Evolutionary conservation across 768 basidiomycete species (phyloP).

Genomic region (Gloeopeniophorella convolvens): DNA sequence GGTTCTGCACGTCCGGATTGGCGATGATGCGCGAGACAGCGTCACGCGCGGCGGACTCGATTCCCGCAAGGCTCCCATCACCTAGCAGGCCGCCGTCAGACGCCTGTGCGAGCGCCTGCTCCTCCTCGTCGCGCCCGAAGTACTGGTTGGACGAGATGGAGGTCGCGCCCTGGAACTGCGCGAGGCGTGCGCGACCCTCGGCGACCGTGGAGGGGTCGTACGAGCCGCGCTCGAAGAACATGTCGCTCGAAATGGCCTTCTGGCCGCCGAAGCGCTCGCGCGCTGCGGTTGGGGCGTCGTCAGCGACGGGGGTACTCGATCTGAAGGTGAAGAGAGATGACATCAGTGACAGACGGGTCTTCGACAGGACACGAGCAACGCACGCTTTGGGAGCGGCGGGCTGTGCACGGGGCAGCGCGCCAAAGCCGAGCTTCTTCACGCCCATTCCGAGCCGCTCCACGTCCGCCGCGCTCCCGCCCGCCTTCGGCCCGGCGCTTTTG

Average conservation of each 20-base stretch:
- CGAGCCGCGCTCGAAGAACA: conserved; percentile 87
- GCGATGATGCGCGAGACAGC: conserved; percentile 65
- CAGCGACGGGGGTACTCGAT: conserved; percentile 28
- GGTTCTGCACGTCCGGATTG: conserved; percentile 84
- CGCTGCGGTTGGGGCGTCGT: conserved; percentile 70
- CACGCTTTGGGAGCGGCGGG: conserved; percentile 35
- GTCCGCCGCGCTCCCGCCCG: conserved; percentile 41
- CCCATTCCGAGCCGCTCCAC: conserved; percentile 58
- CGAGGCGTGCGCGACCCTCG: conserved; percentile 79
- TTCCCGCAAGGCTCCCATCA: conserved; percentile 43
- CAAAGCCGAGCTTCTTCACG: conserved; percentile 79
- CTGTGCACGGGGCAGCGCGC: conserved; percentile 63
- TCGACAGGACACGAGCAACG: background rate
- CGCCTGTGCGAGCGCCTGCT: conserved; percentile 40
- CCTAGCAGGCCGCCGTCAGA: conserved; percentile 51
- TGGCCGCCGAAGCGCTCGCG: conserved; percentile 88
- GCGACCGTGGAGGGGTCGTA: conserved; percentile 68
- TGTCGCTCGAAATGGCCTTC: conserved; percentile 96
- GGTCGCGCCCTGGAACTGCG: conserved; percentile 84
- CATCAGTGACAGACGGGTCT: background rate
- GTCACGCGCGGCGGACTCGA: conserved; percentile 67
- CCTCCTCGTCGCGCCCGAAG: conserved; percentile 88
- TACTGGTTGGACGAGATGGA: conserved; percentile 95
- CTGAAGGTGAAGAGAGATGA: conserved; percentile 11
- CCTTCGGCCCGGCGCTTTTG: conserved; percentile 25